A percentile compares a stretch with the other conserved stretches of the same genome.
Evolutionary conservation across 106 monocot species (phyloP).

Genomic region (Agapanthus africanus): DNA sequence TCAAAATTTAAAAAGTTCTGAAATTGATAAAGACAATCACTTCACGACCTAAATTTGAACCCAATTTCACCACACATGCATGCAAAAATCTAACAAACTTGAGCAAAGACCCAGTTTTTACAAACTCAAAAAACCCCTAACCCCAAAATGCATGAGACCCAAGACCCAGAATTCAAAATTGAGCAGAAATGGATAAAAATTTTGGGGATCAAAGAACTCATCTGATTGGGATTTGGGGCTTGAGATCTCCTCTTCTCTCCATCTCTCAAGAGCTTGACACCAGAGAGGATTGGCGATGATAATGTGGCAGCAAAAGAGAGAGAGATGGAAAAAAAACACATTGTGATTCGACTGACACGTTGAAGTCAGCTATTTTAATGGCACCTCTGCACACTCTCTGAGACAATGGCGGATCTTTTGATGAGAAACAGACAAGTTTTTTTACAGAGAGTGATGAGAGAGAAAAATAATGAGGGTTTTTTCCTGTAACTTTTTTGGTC

Average conservation of each 20-base stretch:
- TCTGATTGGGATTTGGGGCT: not conserved
- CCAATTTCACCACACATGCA: too few relatives aligned
- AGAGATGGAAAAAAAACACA: not conserved
- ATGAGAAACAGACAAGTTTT: not conserved
- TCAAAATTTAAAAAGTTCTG: not conserved
- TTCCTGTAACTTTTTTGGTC: too few relatives aligned
- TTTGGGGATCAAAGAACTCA: slow-evolving; percentile 2
- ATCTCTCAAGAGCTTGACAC: not conserved
- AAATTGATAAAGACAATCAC: not conserved
- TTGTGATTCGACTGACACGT: not conserved
- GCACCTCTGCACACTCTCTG: not conserved
- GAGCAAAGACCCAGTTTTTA: slow-evolving; percentile 1
- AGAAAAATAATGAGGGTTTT: too few relatives aligned
- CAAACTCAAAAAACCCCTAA: not conserved
- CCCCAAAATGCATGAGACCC: not conserved
- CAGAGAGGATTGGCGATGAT: too few relatives aligned
- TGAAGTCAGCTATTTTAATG: not conserved
- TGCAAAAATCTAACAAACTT: too few relatives aligned
- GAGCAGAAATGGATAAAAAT: not conserved
- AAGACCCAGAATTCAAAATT: not conserved
- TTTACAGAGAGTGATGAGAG: too few relatives aligned
- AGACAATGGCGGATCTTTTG: slow-evolving; percentile 8
- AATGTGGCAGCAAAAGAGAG: not conserved
- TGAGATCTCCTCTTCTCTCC: not conserved
- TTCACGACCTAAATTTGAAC: too few relatives aligned